Base-by-base conservation (phyloP, 1,139 yeast species). In the Zhuliangozyma parablackwelliae region DNA sequence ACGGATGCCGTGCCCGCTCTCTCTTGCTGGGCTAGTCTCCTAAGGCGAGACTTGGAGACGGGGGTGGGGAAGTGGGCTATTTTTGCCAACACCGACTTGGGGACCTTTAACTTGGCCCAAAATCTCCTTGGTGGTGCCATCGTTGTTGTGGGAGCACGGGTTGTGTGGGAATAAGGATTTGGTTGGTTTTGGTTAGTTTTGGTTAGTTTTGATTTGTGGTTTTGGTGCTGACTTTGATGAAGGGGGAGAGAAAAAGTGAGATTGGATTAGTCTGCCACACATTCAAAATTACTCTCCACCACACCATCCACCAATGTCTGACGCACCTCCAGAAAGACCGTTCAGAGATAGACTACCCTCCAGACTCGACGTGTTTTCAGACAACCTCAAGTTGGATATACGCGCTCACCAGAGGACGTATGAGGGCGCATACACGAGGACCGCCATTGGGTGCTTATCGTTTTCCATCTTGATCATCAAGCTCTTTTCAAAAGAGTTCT, bases 321-420 rank as follows among this genome's bases (percentile, higher is more conserved):
- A 35, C 10, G 33, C 28, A 9, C 37, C 28, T 10, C 36, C 16
- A 16, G 4, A 16, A 9, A 24, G 31, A 5, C 45, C 41, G 11
- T n/a, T 30, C 7, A 39, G 49, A 20, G 48, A 51, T 11, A 44
- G 72, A 31, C 48, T 56, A 10, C 66, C 69, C 2, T 65, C 72
- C 1, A 45, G 65, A 24, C 49, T 69, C 13, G 70, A 65, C 37
- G 46, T 51, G 8, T 53, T 68, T 21, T 48, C 73, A 3, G 60
- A 64, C 29, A 60, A 59, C 5, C 63, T 65, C 35, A 71, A 72
- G 47, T 55, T 75, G 29, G 82, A 77, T 44, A 69, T 77, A 5
- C 48, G 82, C 42, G 82, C 82, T 1, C 80, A 77, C 50, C 82
- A 77, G 51, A 52, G 82, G 44, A 77, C 82, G 1, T 77, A 77